Base-by-base conservation (phyloP, 2,329 filamentous ascomycete species). In the Biscogniauxia sp. region DNA sequence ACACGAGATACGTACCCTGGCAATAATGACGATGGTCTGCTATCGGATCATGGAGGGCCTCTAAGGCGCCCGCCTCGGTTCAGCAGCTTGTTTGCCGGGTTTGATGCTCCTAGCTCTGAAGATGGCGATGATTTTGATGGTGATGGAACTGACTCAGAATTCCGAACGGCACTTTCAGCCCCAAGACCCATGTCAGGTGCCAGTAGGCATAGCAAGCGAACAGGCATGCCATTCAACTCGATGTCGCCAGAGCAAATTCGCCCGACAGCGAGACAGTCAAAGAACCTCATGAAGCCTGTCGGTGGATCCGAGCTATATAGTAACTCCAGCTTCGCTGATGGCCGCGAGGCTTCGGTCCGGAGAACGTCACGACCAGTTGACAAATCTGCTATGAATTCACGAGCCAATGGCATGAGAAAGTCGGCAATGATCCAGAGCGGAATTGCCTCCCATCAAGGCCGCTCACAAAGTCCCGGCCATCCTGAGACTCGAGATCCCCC, bases 71-170 rank as follows among this genome's bases (percentile, higher is more conserved):
- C 91, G 0, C 88, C 90, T 70, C 84, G 91, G 58, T 88, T 91
- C 54, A 94, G 90, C 75, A 95, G 91, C 71, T 79, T 96, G n/a
- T 95, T 95, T 74, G 90, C 91, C 32, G 91, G 91, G 0, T 95
- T 96, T 66, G 91, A 94, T 53, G 86, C 85, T 13, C 82, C 80
- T 52, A 92, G 87, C 69, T 88, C 88, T 7, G 88, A 88, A 52
- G 88, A 91, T 58, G 79, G 72, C 2, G 86, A 88, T 50, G 86
- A 89, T 26, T 88, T 88, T 73, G 85, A 88, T 61, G 78, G 74
- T 3, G 86, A 90, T 54, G 64, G 84, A 63, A 89, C 85, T 68
- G 89, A 91, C 66, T 82, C 84, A 1, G 89, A 92, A 67, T 90
- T 83, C 73, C 80, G 83, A 60, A 90, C 88, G 5, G 85, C 85